Evolutionary conservation across 2,329 filamentous ascomycete species (phyloP).

Genomic region (Fusarium sp.): DNA sequence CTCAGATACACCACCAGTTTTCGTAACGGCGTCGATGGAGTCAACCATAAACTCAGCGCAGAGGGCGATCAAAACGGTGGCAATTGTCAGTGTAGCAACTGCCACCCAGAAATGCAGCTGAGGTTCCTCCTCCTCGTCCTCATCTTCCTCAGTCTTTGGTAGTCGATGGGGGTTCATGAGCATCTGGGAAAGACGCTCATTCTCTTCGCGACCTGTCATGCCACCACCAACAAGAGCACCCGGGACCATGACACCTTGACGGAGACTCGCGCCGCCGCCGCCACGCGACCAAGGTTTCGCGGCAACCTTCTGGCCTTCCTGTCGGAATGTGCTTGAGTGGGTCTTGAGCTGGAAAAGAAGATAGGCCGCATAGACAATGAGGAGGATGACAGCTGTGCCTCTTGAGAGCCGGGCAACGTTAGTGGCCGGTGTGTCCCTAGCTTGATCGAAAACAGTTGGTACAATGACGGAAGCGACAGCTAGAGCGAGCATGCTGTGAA

Average conservation of each 20-base stretch:
- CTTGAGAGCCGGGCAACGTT: conserved; percentile 74
- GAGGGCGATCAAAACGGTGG: conserved; percentile 82
- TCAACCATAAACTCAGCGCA: conserved; percentile 84
- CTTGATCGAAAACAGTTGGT: conserved; percentile 82
- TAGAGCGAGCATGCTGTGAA: conserved; percentile 71
- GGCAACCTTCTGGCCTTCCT: conserved; percentile 79
- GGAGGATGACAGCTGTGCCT: conserved; percentile 81
- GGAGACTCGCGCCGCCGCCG: conserved; percentile 50
- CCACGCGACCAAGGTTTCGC: conserved; percentile 61
- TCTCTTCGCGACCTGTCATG: conserved; percentile 51
- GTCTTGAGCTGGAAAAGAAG: conserved; percentile 93
- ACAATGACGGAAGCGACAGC: conserved; percentile 87
- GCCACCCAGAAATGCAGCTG: conserved; percentile 80
- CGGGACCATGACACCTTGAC: conserved; percentile 55
- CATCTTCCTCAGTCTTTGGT: conserved; percentile 61
- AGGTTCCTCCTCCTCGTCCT: conserved; percentile 76
- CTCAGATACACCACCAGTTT: conserved; percentile 69
- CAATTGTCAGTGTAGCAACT: conserved; percentile 74
- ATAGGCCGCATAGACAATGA: conserved; percentile 85
- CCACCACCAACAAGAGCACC: conserved; percentile 54
- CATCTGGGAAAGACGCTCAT: conserved; percentile 59
- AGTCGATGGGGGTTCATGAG: conserved; percentile 55
- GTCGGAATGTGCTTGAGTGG: conserved; percentile 81
- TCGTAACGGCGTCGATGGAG: conserved; percentile 76
- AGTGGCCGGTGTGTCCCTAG: conserved; percentile 53